Base-by-base conservation (phyloP, 73 alveolate species). In the Paramecium sexaurelia region DNA sequence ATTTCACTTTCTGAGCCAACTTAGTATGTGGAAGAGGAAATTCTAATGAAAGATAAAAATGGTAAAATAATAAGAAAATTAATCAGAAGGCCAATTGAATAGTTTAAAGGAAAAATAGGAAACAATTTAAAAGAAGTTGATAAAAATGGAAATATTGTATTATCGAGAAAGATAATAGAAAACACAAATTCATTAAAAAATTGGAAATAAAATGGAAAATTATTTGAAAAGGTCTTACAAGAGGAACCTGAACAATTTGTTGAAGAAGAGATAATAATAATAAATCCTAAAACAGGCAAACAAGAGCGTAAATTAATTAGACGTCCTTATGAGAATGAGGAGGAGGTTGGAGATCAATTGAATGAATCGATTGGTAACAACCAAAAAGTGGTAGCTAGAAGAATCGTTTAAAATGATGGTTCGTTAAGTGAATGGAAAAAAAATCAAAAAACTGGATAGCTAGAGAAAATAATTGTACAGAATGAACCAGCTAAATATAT, bases 401-500 rank as follows among this genome's bases (percentile, higher is more conserved):
- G 41, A 61, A 24, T 61, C 6, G 82, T 61, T 61, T 61, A 61
- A 61, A 61, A 61, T 61, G 41, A 61, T 27, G 24, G 45, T 24
- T 61, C 82, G 20, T 5, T 61, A 61, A 27, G 41, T 27, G 82
- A 61, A 27, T 61, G 82, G 82, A 17, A 61, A 22, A 61, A 27
- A 27, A 61, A 61, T 61, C 24, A 61, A 27, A 61, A 61, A 61
- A 61, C 82, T 61, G 82, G 82, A 27, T 61, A 61, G 10, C 24
- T 61, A 26, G 82, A 61, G 24, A 61, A 61, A 24, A 22, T 10
- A 61, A 61, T 61, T 3, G 24, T 61, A 19, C 24, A 61, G 24
- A 61, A 61, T 61, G 82, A 61, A 61, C 82, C 82, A 27, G 82
- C 82, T 10, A 61, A 32, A 61, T 61, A 22, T 61, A 61, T 61